Evolutionary conservation across 2,329 filamentous ascomycete species (phyloP).

Genomic region (Neofusicoccum kwambonambiense): DNA sequence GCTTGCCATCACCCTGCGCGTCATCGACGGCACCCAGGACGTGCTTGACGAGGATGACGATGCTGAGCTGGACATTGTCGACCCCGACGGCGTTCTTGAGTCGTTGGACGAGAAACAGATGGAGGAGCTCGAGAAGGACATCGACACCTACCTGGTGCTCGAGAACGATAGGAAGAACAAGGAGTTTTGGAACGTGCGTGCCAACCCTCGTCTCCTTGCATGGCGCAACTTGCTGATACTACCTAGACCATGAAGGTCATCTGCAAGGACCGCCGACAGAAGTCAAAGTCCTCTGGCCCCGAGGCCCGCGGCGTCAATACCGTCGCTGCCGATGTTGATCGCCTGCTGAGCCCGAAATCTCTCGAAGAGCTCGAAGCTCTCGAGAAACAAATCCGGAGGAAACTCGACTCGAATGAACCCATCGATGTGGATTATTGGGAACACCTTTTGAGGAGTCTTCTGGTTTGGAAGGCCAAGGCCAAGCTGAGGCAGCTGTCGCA

Average conservation of each 20-base stretch:
- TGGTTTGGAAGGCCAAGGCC: conserved; percentile 89
- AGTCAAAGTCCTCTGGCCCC: conserved; percentile 57
- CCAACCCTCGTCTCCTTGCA: not conserved
- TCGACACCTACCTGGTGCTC: conserved; percentile 73
- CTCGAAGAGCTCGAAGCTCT: conserved; percentile 82
- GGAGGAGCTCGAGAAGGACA: conserved; percentile 75
- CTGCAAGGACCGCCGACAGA: conserved; percentile 72
- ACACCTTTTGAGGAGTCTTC: conserved; percentile 78
- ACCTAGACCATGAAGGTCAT: conserved; percentile 74
- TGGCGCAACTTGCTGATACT: conserved; percentile 21
- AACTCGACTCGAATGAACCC: conserved; percentile 82
- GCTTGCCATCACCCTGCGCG: conserved; percentile 84
- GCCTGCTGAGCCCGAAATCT: conserved; percentile 79
- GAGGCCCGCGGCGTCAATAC: conserved; percentile 77
- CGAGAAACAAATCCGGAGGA: conserved; percentile 81
- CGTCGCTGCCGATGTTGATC: conserved; percentile 84
- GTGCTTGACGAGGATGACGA: conserved; percentile 83
- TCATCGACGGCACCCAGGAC: conserved; percentile 81
- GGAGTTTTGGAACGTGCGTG: conserved; percentile 76
- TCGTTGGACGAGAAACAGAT: conserved; percentile 67
- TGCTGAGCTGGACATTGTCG: conserved; percentile 69
- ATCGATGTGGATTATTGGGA: conserved; percentile 99
- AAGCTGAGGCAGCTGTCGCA: conserved; percentile 77
- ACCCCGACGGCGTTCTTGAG: conserved; percentile 79
- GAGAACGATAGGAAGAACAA: conserved; percentile 75